phyloP scores from a whole-genome alignment of 1,139 yeast species.

The Blastobotrys illinoisensis region DNA sequence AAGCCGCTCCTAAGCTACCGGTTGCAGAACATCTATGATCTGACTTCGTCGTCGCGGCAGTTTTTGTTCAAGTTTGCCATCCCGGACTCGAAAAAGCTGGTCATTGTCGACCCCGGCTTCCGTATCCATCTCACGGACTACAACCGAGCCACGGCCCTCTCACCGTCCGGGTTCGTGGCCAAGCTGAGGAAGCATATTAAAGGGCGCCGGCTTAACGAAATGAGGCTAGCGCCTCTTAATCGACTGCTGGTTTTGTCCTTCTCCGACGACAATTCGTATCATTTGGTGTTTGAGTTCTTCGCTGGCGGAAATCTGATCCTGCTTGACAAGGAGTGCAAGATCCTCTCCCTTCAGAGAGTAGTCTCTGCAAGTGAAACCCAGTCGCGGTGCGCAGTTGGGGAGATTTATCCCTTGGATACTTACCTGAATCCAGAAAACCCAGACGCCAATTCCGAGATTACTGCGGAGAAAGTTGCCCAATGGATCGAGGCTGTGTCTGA shows the following conservation, averaged over 20 bases:
- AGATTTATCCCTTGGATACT: conserved; percentile 47
- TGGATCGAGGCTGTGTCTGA: conserved; percentile 17
- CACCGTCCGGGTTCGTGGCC: conserved; percentile 80
- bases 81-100: conserved; percentile 72
- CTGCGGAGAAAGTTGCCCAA: conserved; percentile 10
- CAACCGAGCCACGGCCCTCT: conserved; percentile 71
- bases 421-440: conserved; percentile 11
- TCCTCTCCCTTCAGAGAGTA: conserved; percentile 68
- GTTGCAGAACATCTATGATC: conserved; percentile 79
- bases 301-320: conserved; percentile 89
- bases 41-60: conserved; percentile 65
- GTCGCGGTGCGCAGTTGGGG: conserved; percentile 55
- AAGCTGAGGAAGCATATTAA: conserved; percentile 84
- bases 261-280: conserved; percentile 65
- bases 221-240: conserved; percentile 72
- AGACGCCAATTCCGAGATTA: conserved; percentile 9
- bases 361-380: conserved; percentile 50
- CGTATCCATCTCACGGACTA: conserved; percentile 74
- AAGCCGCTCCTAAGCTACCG: conserved; percentile 55
- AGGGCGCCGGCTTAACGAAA: conserved; percentile 65
- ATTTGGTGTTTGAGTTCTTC: conserved; percentile 82
- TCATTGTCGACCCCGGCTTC: conserved; percentile 84
- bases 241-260: conserved; percentile 76
- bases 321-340: conserved; percentile 61
- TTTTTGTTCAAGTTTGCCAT: conserved; percentile 74